Base-by-base conservation (phyloP, 805 yeast genomes). In the Vanderwaltozyma polyspora region DNA sequence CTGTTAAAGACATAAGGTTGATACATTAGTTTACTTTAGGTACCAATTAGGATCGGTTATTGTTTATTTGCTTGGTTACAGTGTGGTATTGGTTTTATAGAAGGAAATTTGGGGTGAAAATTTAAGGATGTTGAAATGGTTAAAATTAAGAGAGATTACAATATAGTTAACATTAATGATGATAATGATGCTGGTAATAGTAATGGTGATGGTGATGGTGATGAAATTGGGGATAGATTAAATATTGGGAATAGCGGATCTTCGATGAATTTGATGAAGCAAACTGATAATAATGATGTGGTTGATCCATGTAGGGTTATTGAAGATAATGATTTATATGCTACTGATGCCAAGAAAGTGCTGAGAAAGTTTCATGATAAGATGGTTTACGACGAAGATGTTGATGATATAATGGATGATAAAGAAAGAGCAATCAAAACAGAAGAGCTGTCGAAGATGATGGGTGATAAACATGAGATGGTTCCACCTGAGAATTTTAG, bases 401-500 rank as follows among this genome's bases (percentile, higher is more conserved):
- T 21, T 5, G 36, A 34, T 34, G 36, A 34, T 19, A 15, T 14
- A 10, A 24, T 34, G n/a, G 36, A 34, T 34, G 29, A 29, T 19
- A n/a, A 16, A 11, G 36, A 34, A 29, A 18, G 28, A 10, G 25
- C 15, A 14, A 11, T 34, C 13, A 34, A 34, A 25, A 24, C 25
- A 10, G 25, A 34, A 34, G 26, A 19, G 6, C 15, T 29, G 3
- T 7, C 12, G 6, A 21, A 24, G 15, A 14, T 19, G 4, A 26
- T 26, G 13, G 15, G 10, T 19, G 31, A 22, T 19, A 13, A n/a
- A 4, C 14, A 21, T 22, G 56, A 53, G 24, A 51, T 55, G 15
- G 42, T 55, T 13, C 72, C 94, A 11, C 98, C 98, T 3, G 96
- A 91, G 53, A 91, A 91, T 61, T 91, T 91, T 58, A 73, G 94